Conservation (phyloP, 1,139 yeast species). For the Blastobotrys elegans region DNA sequence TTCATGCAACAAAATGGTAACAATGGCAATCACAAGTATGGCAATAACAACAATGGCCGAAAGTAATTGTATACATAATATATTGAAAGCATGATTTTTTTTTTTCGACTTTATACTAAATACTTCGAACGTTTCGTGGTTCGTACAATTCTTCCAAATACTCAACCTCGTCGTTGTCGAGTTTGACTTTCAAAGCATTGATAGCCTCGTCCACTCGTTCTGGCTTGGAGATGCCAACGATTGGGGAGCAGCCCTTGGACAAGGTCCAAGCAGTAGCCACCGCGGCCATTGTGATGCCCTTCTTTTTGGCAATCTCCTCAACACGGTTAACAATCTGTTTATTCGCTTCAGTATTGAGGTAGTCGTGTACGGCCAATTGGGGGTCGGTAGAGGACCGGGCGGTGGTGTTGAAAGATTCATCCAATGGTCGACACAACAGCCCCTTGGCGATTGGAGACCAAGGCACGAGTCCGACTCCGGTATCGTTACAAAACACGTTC, state of each 20-base stretch:
- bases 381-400: not conserved
- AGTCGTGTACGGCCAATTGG: not conserved
- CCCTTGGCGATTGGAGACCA: constrained; percentile 50
- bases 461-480: constrained; percentile 47
- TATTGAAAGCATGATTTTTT: too few relatives aligned
- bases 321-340: not conserved
- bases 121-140: not conserved
- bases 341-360: not conserved
- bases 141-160: constrained; percentile 48
- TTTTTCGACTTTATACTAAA: not conserved
- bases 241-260: constrained; percentile 47
- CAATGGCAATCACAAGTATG: not conserved
- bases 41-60: not conserved
- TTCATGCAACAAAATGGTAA: constrained; percentile 13
- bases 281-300: constrained; percentile 45
- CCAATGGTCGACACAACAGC: constrained; percentile 41
- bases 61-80: not conserved
- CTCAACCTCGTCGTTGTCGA: constrained; percentile 43
- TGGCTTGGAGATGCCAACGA: constrained; percentile 49
- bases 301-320: not conserved
- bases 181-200: constrained; percentile 39
- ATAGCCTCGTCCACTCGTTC: constrained; percentile 52
- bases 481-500: constrained; percentile 48
- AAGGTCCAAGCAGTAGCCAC: constrained; percentile 53
- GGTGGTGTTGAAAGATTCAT: not conserved